A percentile compares a stretch with the other conserved stretches of the same genome.
phyloP scores from a whole-genome alignment of 2,329 filamentous ascomycete species.

The Neocatenulostroma microsporum region DNA sequence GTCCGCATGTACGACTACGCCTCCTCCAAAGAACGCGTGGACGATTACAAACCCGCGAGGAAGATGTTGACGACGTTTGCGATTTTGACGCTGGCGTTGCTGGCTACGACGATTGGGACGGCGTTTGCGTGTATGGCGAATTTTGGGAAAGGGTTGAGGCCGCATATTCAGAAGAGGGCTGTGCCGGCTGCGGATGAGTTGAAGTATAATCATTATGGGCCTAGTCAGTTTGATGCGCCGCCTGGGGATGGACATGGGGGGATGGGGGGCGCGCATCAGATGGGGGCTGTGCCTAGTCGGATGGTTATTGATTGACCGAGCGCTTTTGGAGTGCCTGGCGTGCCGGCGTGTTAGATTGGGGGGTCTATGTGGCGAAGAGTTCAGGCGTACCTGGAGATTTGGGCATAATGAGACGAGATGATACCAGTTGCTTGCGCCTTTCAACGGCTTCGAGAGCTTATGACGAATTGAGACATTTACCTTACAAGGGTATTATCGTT shows the following conservation, averaged over 20 bases:
- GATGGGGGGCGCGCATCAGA: constrained; percentile 19
- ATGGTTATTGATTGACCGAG: constrained; percentile 45
- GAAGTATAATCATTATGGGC: constrained; percentile 14
- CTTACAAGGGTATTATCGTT: no score
- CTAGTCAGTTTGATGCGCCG: neutral
- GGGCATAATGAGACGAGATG: no score
- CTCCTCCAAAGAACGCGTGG: constrained; percentile 39
- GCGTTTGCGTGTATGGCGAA: constrained; percentile 83
- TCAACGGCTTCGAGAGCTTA: no score
- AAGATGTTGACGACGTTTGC: constrained; percentile 89
- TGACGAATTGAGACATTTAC: no score
- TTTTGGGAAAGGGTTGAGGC: constrained; percentile 83
- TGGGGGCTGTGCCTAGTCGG: constrained; percentile 24
- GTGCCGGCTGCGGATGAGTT: constrained; percentile 44
- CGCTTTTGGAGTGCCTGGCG: no score
- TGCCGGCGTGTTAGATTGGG: no score
- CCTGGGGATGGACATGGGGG: no score
- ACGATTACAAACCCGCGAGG: constrained; percentile 67
- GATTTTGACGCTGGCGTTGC: constrained; percentile 80
- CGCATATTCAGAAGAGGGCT: constrained; percentile 62
- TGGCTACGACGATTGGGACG: constrained; percentile 80
- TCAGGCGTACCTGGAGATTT: no score
- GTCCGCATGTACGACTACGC: constrained; percentile 90
- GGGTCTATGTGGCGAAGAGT: no score
- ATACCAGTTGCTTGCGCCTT: no score